phyloP scores from a whole-genome alignment of 345 rosid species.

The Balakata baccata region DNA sequence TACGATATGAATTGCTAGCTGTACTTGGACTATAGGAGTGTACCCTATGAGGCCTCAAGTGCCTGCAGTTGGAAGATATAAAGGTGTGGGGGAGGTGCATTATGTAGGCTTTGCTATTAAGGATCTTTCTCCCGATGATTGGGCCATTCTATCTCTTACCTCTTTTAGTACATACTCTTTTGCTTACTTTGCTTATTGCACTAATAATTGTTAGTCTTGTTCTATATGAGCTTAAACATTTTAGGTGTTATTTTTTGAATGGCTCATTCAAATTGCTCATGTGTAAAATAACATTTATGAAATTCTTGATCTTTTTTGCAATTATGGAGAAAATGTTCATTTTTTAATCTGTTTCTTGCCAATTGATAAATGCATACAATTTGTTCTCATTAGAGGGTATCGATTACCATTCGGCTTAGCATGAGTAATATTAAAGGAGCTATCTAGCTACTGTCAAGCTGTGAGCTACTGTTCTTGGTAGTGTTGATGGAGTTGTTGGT shows the following conservation, averaged over 20 bases:
- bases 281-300: background rate
- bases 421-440: no score
- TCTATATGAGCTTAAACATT: background rate
- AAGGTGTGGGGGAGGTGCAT: conserved; percentile 84
- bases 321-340: background rate
- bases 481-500: no score
- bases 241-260: background rate
- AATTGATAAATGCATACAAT: no score
- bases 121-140: conserved; percentile 62
- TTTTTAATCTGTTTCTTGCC: no score
- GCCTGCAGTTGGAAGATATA: conserved; percentile 93
- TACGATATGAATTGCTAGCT: no score
- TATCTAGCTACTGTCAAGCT: no score
- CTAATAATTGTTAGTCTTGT: background rate
- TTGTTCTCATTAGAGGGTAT: background rate
- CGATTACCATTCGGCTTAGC: background rate
- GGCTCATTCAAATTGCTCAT: background rate
- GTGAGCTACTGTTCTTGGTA: no score
- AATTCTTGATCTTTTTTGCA: background rate
- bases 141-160: conserved; percentile 88
- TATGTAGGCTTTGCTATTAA: conserved; percentile 66
- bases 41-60: conserved; percentile 82
- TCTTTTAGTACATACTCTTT: conserved; percentile 49
- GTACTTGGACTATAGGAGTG: conserved; percentile 60
- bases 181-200: background rate